Base-by-base conservation (phyloP, 805 yeast species). In the Wickerhamiella shivajii region DNA sequence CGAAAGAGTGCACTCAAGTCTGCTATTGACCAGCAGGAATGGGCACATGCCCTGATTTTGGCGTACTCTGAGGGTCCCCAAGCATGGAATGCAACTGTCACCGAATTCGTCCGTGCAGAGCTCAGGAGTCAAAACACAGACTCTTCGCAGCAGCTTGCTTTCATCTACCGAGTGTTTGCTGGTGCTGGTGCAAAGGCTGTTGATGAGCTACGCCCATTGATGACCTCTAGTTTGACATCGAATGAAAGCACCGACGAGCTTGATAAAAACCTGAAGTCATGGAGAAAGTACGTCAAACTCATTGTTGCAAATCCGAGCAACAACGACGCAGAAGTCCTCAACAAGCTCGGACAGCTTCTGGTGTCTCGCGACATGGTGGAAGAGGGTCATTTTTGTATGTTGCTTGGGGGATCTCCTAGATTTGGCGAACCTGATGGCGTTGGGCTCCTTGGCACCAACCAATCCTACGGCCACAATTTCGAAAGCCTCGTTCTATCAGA, bases 31-130 rank as follows among this genome's bases (percentile, higher is more conserved):
- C 67, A 69, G 34, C 67, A 71, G 7, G 79, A 80, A 43, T 85
- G 80, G 77, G 73, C 87, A 0, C 61, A 84, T 52, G 77, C 94
- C 0, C 55, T 87, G 35, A 51, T 83, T 19, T 59, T 85, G 31
- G 74, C 92, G 1, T 67, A 74, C 39, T 52, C 80, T 12, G 57
- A 71, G 18, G 77, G 90, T 2, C 67, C 69, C 14, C 74, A 70
- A 3, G 61, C 63, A 24, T 75, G 78, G 68, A 54, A 68, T 4
- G 55, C 57, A 21, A 66, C 76, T 2, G 74, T 76, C 5, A 61
- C 72, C 8, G 69, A 64, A 34, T 79, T 71, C 49, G 65, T 69
- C 26, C 64, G 44, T 30, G 69, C 57, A 41, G 72, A 57, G 40
- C 61, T 53, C 45, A 57, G 53, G 45, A 55, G 56, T 38, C 55